Evolutionary conservation across 129 eudicot genomes (phyloP).

Genomic region (Apium graveolens): DNA sequence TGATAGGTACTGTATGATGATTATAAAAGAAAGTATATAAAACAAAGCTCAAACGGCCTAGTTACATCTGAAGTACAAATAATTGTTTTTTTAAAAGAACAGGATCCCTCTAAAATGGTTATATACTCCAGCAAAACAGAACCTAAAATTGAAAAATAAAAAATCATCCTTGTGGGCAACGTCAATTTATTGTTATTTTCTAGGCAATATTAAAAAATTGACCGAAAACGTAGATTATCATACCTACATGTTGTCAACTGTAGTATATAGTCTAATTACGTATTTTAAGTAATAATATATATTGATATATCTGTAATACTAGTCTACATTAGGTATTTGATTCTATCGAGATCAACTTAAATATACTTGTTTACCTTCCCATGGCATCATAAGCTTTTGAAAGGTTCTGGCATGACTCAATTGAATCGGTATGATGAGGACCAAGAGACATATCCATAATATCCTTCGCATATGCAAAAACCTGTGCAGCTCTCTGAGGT

Average conservation of each 20-base stretch:
- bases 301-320: not conserved
- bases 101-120: not conserved
- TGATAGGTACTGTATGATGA: not conserved
- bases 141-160: not conserved
- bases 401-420: constrained; percentile 82
- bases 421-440: constrained; percentile 77
- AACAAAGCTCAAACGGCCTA: not conserved
- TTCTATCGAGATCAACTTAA: not conserved
- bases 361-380: constrained; percentile 48
- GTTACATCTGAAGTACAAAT: not conserved
- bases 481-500: constrained; percentile 89
- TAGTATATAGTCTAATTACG: not conserved
- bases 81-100: not conserved
- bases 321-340: not conserved
- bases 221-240: not conserved
- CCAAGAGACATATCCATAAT: constrained; percentile 87
- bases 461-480: constrained; percentile 81
- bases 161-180: not conserved
- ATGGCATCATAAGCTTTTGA: constrained; percentile 88
- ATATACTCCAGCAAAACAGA: not conserved
- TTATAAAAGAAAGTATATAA: not conserved
- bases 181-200: not conserved
- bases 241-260: not conserved
- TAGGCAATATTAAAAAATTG: not conserved
- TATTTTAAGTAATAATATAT: not conserved